Evolutionary conservation across 2,329 filamentous ascomycete genomes (phyloP), one percentile per base, ranked within the genome.

Genomic region (Venturia asperata): DNA sequence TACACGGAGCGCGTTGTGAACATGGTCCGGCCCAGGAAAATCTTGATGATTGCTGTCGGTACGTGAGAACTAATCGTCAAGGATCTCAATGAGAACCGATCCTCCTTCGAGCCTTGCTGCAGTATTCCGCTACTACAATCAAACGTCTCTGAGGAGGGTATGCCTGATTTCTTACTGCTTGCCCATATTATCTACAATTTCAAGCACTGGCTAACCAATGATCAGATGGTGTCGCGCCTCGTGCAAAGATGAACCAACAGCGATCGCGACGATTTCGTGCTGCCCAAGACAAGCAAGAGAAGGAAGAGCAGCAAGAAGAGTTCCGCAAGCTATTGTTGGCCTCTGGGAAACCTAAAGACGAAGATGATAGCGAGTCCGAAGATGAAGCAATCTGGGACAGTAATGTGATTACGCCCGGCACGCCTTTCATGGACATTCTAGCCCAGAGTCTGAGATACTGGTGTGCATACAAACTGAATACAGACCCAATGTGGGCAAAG

Each of bases 181-280:
- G 21, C n/a, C 30, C 63, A 37, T 39, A 60, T 58, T 58, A 66
- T 66, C 70, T 61, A n/a, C 10, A n/a, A 27, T 27, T 10, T 9
- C 30, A 21, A 58, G 30, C 30, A 19, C 13, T 69, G 60, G 55
- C 37, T 64, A 64, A 43, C 21, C 27, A 5, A 15, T 19, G 58
- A 67, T 21, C 61, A 92, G 94, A 99, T 78, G 94, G 94, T 74
- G 94, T 99, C 69, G 94, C 94, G 5, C 95, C 94, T 60, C 89
- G 94, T 76, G 95, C 95, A 66, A 99, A 99, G 79, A 99, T 99
- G 94, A 99, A 99, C 75, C 95, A 99, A 75, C 94, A 99, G 79
- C 91, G 94, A 68, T 96, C 94, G 52, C 86, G 94, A 76, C 91
- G 94, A 72, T 99, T 99, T 79, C 88, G 94, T 68, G 90, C 93